Percentiles rank a stretch among this genome's conserved stretches.
phyloP scores from a whole-genome alignment of 208 protist species.

The Acanthamoeba quina region DNA sequence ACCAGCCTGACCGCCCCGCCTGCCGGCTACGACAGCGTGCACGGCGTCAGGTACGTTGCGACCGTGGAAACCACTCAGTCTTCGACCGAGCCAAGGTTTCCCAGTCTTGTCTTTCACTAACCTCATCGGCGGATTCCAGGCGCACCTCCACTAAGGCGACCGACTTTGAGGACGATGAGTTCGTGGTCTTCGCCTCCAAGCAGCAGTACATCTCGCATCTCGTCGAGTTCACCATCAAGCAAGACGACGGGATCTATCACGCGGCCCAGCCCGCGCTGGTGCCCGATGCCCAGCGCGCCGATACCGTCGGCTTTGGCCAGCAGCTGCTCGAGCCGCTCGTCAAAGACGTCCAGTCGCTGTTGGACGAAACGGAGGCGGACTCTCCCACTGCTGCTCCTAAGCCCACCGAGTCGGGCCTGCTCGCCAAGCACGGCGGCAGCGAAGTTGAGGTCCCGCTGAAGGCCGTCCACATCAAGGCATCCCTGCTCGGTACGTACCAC shows the following conservation, averaged over 20 bases:
- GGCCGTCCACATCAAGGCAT: slow-evolving; percentile 77
- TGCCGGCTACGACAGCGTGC: slow-evolving; percentile 77
- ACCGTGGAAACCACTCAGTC: not conserved
- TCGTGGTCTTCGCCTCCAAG: slow-evolving; percentile 76
- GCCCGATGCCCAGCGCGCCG: not conserved
- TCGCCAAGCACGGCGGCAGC: not conserved
- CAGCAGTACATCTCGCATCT: slow-evolving; percentile 81
- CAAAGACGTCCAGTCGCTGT: not conserved
- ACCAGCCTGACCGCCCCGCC: slow-evolving; percentile 46
- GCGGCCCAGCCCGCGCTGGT: not conserved
- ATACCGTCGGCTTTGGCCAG: no score
- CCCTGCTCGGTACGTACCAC: not conserved
- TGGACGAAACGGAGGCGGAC: not conserved
- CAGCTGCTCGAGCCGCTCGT: not conserved
- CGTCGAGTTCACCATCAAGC: slow-evolving; percentile 75
- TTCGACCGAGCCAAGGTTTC: not conserved
- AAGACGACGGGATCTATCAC: not conserved
- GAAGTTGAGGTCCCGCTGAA: not conserved
- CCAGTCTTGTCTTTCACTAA: not conserved
- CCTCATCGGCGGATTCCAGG: not conserved
- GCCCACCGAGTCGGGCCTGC: not conserved
- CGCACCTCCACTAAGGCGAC: slow-evolving; percentile 11
- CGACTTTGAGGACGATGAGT: slow-evolving; percentile 79
- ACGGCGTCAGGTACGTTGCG: slow-evolving; percentile 33
- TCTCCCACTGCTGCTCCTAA: not conserved